Base-by-base conservation (phyloP, 768 basidiomycete genomes). In the Lepiota brunneoincarnata region DNA sequence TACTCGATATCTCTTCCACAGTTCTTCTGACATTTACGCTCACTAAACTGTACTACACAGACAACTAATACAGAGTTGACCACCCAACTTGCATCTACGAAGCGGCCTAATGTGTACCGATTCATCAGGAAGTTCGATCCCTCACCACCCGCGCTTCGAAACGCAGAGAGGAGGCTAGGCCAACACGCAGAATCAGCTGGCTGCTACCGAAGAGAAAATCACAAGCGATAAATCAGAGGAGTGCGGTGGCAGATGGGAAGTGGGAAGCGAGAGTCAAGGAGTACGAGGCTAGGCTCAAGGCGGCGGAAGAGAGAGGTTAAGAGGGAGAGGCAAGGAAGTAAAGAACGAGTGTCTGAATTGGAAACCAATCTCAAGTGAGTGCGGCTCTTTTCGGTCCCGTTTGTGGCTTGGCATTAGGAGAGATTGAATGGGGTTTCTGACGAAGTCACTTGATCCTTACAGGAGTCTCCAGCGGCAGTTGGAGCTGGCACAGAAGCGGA, bases 191-290 rank as follows among this genome's bases (percentile, higher is more conserved):
- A 93, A 94, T 59, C 93, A 96, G 66, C 77, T 98, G 2, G 67
- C 84, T 1, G 78, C 84, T 20, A 84, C 89, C 2, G 96, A 98
- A 65, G 92, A 95, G 70, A 88, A 87, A 71, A 79, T 95, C 45
- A 83, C 87, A 1, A n/a, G 68, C 74, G 37, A 78, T 90, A 70
- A 88, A 87, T 59, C 78, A 84, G 71, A 89, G 86, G 75, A 89
- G 79, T 35, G 73, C 76, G 0, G 75, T 73, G 0, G 88, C 90
- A 0, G 94, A 97, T 60, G 74, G 72, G 49, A 96, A 95, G 69
- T 98, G 95, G 93, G 94, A 95, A 63, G 91, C 88, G 0, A 77
- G 95, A n/a, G 91, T 98, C 41, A 88, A 86, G 68, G 95, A 98
- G 69, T 94, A 95, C 62, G 93, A 97, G 71, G 66, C 81, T 12